Base-by-base conservation (phyloP, 768 basidiomycete species). In the Russula dissimulans region DNA sequence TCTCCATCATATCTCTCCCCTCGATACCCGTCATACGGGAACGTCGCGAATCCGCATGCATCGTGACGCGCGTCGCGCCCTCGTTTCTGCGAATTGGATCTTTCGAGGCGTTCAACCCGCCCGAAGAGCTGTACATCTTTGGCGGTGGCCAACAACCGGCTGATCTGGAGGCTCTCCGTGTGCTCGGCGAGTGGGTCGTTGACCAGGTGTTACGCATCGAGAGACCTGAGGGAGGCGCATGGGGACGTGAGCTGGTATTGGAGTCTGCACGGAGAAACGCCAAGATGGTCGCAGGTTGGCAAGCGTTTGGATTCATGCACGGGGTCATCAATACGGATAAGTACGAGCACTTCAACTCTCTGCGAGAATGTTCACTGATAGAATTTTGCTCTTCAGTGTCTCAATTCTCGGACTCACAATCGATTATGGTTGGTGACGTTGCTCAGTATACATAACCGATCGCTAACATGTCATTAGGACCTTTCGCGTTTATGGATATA, bases 281-380 rank as follows among this genome's bases (percentile, higher is more conserved):
- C 46, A 77, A 76, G 69, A 98, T 95, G 89, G 90, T 94, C 0
- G 97, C 94, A 10, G 87, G 80, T 4, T 98, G 97, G 97, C 95
- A 98, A 73, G 91, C 83, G 7, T 89, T 88, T 71, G 92, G 92
- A 1, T 94, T 90, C 70, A 91, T 93, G 91, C 91, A 94, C 68
- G 93, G 92, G 0, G 95, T 99, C 41, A 92, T 99, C 67, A 98
- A 98, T 69, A 95, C 95, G 2, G 95, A 97, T 75, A 97, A 95
- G 89, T 88, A 65, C 59, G 80, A 68, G n/a, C 29, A 31, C 57
- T 10, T 36, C 7, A 36, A 36, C 1, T 36, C 34, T 43, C 34
- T 14, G 31, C 17, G 26, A 14, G 49, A 31, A 0, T 6, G 70
- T 57, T 12, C 45, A 32, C 41, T 56, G 15, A 54, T 39, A 7